These are phyloP conservation scores for Scopulariopsis brevicaulis DNA, from an alignment of 2,329 filamentous ascomycete genomes.

Conservation along the genomic window DNA sequence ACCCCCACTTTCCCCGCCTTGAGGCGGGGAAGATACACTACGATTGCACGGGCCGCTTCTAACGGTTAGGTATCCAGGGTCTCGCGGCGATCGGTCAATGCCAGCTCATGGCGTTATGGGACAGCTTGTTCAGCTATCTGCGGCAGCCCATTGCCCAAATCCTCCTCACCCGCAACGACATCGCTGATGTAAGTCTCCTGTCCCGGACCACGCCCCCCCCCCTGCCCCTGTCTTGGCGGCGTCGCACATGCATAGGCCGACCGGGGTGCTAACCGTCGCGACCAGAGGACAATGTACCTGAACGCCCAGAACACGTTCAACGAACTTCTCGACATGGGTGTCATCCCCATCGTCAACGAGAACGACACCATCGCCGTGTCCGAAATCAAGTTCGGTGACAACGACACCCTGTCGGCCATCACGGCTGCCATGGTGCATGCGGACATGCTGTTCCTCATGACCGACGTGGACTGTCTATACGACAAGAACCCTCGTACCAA, in stretches of 20 bases:
- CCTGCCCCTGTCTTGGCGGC: not conserved
- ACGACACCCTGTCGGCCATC: slow-evolving; percentile 93
- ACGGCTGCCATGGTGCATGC: slow-evolving; percentile 96
- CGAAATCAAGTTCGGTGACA: slow-evolving; percentile 99
- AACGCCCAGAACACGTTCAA: slow-evolving; percentile 95
- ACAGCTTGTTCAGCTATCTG: slow-evolving; percentile 79
- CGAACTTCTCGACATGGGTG: slow-evolving; percentile 84
- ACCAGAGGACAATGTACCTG: slow-evolving; percentile 75
- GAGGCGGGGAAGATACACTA: not conserved
- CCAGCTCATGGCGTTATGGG: slow-evolving; percentile 89
- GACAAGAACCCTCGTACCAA: slow-evolving; percentile 86
- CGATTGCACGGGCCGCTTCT: not conserved
- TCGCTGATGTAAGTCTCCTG: slow-evolving; percentile 61
- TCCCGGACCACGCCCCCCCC: not conserved
- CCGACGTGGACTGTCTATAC: slow-evolving; percentile 94
- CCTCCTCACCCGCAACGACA: slow-evolving; percentile 87
- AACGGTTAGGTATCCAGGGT: slow-evolving; percentile 36
- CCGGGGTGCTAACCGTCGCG: slow-evolving; percentile 8
- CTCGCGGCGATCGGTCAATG: slow-evolving; percentile 95
- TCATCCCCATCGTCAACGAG: slow-evolving; percentile 97
- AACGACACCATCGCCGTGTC: slow-evolving; percentile 95
- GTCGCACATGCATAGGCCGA: not conserved
- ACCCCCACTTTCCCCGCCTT: not conserved
- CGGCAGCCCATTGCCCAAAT: slow-evolving; percentile 91
- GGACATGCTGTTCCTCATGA: slow-evolving; percentile 96